Evolutionary conservation across 129 eudicot genomes (phyloP).

Genomic region (Arctium minus): DNA sequence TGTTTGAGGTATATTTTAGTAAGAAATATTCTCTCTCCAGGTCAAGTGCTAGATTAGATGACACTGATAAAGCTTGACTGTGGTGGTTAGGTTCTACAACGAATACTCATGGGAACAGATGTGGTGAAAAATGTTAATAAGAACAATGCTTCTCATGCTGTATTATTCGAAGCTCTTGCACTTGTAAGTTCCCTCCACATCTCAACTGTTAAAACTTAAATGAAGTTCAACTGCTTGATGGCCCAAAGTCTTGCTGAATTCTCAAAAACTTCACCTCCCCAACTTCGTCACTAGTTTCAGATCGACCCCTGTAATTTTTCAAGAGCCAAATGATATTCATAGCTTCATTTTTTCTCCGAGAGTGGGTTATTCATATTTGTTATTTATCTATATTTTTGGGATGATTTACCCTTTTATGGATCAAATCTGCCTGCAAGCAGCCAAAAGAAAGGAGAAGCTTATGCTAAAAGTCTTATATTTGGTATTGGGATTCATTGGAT

Average conservation of each 20-base stretch:
- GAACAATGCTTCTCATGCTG: slow-evolving; percentile 99
- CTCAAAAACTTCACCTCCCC: not conserved
- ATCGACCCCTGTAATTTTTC: not conserved
- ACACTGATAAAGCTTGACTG: not conserved
- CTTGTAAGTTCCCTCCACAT: slow-evolving; percentile 58
- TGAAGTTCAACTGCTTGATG: not conserved
- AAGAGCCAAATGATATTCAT: not conserved
- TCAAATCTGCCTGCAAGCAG: not conserved
- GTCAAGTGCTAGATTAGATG: not conserved
- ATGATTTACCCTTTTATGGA: not conserved
- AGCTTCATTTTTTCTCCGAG: not conserved
- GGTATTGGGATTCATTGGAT: not conserved
- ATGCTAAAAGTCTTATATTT: not conserved
- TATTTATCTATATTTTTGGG: not conserved
- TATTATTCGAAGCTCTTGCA: slow-evolving; percentile 97
- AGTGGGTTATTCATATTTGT: not conserved
- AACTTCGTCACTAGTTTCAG: not conserved
- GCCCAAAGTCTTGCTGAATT: not conserved
- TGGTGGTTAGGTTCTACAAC: slow-evolving; percentile 72
- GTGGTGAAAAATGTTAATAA: slow-evolving; percentile 98
- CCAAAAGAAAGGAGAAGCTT: not conserved
- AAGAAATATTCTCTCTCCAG: not conserved
- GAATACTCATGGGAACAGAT: slow-evolving; percentile 96
- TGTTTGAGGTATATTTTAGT: slow-evolving; percentile 69
- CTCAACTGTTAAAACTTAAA: not conserved